phyloP scores from a whole-genome alignment of 768 basidiomycete species.

The Suillus variegatus region DNA sequence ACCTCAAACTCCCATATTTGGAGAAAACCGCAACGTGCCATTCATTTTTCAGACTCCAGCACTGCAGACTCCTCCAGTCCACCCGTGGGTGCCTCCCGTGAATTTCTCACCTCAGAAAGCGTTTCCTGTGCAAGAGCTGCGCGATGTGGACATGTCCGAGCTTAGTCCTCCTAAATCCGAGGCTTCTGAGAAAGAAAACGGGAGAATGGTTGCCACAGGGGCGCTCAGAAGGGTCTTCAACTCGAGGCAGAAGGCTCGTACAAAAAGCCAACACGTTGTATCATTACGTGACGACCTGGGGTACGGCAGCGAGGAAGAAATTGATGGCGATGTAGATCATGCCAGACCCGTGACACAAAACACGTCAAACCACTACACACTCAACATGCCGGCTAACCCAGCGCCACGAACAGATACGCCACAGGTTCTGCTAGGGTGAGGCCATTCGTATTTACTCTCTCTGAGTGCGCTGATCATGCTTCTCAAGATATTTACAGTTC shows the following conservation, averaged over 20 bases:
- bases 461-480: slow-evolving; percentile 14
- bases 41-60: slow-evolving; percentile 68
- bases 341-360: slow-evolving; percentile 49
- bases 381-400: slow-evolving; percentile 71
- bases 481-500: slow-evolving; percentile 84
- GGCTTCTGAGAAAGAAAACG: slow-evolving; percentile 40
- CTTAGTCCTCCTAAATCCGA: slow-evolving; percentile 57
- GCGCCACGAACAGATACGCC: slow-evolving; percentile 65
- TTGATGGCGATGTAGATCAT: slow-evolving; percentile 47
- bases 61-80: slow-evolving; percentile 42
- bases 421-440: slow-evolving; percentile 85
- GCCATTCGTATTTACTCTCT: slow-evolving; percentile 14
- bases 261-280: slow-evolving; percentile 21
- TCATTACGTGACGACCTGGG: slow-evolving; percentile 31
- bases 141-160: slow-evolving; percentile 79
- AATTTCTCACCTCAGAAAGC: slow-evolving; percentile 60
- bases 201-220: slow-evolving; percentile 61
- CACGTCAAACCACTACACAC: slow-evolving; percentile 79
- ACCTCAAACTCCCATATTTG: slow-evolving; percentile 54
- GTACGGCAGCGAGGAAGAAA: slow-evolving; percentile 45
- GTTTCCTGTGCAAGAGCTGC: slow-evolving; percentile 56
- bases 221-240: slow-evolving; percentile 67
- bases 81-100: slow-evolving; percentile 68
- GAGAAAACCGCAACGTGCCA: slow-evolving; percentile 65
- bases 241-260: slow-evolving; percentile 53